A percentile compares a stretch with the other conserved stretches of the same genome.
Evolutionary conservation across 2,329 filamentous ascomycete genomes (phyloP).

Genomic region (Atkinsonella hypoxylon): DNA sequence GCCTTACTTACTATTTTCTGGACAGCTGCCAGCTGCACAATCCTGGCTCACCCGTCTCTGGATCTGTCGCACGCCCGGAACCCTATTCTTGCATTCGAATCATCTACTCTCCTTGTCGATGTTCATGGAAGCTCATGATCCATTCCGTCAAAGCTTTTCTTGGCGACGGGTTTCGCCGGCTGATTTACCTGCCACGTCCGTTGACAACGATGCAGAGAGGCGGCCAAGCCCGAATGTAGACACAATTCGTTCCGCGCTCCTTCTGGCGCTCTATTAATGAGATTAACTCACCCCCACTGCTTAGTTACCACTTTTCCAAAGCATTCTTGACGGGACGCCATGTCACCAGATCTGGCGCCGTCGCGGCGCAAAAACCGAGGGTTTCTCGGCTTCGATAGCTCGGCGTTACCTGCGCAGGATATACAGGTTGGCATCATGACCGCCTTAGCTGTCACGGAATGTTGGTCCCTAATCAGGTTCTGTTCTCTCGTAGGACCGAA

Average conservation of each 20-base stretch:
- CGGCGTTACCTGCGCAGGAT: slow-evolving; percentile 36
- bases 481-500: slow-evolving; percentile 29
- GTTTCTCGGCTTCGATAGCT: slow-evolving; percentile 38
- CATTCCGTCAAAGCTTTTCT: neutral
- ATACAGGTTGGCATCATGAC: slow-evolving; percentile 26
- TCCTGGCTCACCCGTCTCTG: neutral
- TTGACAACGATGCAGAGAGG: neutral
- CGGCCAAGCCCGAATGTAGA: neutral
- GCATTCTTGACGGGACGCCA: slow-evolving; percentile 7
- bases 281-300: neutral
- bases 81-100: slow-evolving; percentile 5
- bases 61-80: slow-evolving; percentile 1
- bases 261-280: neutral
- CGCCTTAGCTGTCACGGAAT: neutral
- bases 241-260: neutral
- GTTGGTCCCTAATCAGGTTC: slow-evolving; percentile 3
- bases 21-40: neutral
- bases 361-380: slow-evolving; percentile 31
- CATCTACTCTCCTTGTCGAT: neutral
- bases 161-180: neutral
- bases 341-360: slow-evolving; percentile 18
- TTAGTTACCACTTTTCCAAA: no score
- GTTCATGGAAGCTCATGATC: neutral
- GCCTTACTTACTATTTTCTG: neutral
- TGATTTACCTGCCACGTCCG: neutral